Percentiles rank a stretch among this genome's conserved stretches.
Evolutionary conservation across 495 filamentous ascomycete genomes (phyloP).

Genomic region (Paragyromitra xinjiangensis): DNA sequence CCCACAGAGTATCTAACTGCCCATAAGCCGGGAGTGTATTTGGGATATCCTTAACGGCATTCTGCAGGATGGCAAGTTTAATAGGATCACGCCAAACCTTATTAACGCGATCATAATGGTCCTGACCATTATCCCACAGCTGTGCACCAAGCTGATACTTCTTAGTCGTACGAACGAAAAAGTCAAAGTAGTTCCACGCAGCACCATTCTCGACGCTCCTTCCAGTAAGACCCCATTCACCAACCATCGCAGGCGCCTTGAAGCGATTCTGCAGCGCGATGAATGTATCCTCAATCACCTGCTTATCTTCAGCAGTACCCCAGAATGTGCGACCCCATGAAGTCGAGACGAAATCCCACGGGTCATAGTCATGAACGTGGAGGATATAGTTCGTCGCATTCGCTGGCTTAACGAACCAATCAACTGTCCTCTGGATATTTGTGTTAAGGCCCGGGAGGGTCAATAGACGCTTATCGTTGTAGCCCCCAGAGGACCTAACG

Average conservation of each 20-base stretch:
- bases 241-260: slow-evolving; percentile 66
- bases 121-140: slow-evolving; percentile 69
- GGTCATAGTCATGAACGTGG: slow-evolving; percentile 72
- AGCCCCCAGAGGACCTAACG: slow-evolving; percentile 66
- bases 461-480: slow-evolving; percentile 67
- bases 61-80: slow-evolving; percentile 62
- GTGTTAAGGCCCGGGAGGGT: slow-evolving; percentile 65
- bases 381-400: slow-evolving; percentile 66
- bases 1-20: slow-evolving; percentile 62
- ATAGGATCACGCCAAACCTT: slow-evolving; percentile 65
- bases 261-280: slow-evolving; percentile 66
- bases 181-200: slow-evolving; percentile 69
- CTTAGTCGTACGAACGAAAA: slow-evolving; percentile 63
- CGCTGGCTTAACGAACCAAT: slow-evolving; percentile 63
- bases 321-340: slow-evolving; percentile 68
- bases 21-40: slow-evolving; percentile 64
- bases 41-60: slow-evolving; percentile 60
- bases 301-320: slow-evolving; percentile 67
- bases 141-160: slow-evolving; percentile 63
- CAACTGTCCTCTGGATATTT: slow-evolving; percentile 65
- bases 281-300: slow-evolving; percentile 64
- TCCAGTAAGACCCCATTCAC: slow-evolving; percentile 67
- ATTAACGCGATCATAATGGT: slow-evolving; percentile 62
- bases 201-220: slow-evolving; percentile 65
- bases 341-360: slow-evolving; percentile 60